phyloP scores from a whole-genome alignment of 177 flowering plant genomes.

The Tripterygium wilfordii region DNA sequence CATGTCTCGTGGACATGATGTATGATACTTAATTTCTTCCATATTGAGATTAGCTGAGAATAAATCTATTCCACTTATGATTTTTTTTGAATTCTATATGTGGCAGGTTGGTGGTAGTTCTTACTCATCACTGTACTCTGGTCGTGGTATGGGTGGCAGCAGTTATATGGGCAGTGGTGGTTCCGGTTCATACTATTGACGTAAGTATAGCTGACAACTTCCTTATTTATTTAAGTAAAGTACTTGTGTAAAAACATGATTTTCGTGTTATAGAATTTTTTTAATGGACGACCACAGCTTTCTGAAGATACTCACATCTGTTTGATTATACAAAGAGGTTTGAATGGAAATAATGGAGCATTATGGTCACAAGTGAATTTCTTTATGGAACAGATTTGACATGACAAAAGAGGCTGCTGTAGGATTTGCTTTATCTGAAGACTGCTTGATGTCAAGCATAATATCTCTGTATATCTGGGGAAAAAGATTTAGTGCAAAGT shows the following conservation, averaged over 20 bases:
- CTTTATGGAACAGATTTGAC: conserved; percentile 46
- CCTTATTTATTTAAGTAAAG: neutral
- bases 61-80: neutral
- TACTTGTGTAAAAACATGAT: neutral
- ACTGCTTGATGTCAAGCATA: conserved; percentile 6
- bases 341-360: conserved; percentile 21
- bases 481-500: neutral
- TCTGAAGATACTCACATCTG: conserved; percentile 8
- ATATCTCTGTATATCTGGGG: conserved; percentile 5
- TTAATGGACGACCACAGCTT: conserved; percentile 10
- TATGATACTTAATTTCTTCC: conserved; percentile 21
- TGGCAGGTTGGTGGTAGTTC: conserved; percentile 78
- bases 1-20: conserved; percentile 72
- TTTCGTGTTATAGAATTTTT: neutral
- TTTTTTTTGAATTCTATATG: neutral
- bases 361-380: conserved; percentile 46
- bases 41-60: too few relatives aligned
- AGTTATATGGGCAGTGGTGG: conserved; percentile 75
- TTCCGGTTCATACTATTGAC: conserved; percentile 84
- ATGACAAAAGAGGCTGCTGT: conserved; percentile 39
- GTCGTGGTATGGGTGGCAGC: conserved; percentile 69
- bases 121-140: conserved; percentile 76
- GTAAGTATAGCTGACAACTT: conserved; percentile 23
- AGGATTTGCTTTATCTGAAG: conserved; percentile 37
- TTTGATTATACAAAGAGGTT: conserved; percentile 15